Evolutionary conservation across 2,329 filamentous ascomycete genomes (phyloP).

Genomic region (Diaporthe humulicola): DNA sequence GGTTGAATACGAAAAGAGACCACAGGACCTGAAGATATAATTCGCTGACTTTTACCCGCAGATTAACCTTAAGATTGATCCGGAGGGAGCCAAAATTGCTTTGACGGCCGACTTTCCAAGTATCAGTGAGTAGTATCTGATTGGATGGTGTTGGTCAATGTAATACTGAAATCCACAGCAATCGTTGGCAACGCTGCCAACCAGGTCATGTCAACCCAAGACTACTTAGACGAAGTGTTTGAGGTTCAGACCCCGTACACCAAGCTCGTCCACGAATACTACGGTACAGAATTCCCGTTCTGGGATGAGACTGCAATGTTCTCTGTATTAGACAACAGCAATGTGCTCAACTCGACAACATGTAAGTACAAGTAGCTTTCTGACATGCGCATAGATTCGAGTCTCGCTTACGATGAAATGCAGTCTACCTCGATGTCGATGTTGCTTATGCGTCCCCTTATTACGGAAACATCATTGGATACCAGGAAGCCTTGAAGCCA

Average conservation of each 20-base stretch:
- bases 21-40: slow-evolving; percentile 29
- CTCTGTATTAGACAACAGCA: slow-evolving; percentile 39
- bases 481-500: slow-evolving; percentile 40
- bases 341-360: slow-evolving; percentile 42
- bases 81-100: slow-evolving; percentile 63
- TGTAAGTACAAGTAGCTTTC: slow-evolving; percentile 38
- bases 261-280: slow-evolving; percentile 34
- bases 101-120: slow-evolving; percentile 61
- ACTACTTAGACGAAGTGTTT: slow-evolving; percentile 45
- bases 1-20: slow-evolving; percentile 41
- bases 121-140: slow-evolving; percentile 46
- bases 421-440: slow-evolving; percentile 45
- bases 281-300: slow-evolving; percentile 41
- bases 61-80: slow-evolving; percentile 65
- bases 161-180: slow-evolving; percentile 40
- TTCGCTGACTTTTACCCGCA: slow-evolving; percentile 41
- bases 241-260: slow-evolving; percentile 43
- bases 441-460: slow-evolving; percentile 42
- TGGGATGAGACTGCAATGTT: slow-evolving; percentile 45
- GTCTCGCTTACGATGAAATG: background rate
- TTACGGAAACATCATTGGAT: slow-evolving; percentile 44
- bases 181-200: slow-evolving; percentile 59
- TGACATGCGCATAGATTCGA: background rate
- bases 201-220: slow-evolving; percentile 56
- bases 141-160: background rate